Base-by-base conservation (phyloP, 331 rosid species). In the Quercus phellos region DNA sequence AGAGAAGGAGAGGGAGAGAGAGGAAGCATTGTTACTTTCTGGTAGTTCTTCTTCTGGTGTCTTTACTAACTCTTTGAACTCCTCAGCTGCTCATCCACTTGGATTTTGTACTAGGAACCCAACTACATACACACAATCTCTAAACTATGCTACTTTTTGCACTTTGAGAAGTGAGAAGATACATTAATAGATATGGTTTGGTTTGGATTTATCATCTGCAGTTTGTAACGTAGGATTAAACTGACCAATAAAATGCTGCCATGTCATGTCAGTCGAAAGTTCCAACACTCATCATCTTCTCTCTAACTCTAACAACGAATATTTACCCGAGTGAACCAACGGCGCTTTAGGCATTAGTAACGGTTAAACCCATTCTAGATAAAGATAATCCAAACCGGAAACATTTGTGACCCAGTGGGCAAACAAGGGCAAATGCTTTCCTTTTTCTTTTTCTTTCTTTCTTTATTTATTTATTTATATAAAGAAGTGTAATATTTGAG, bases 1-100 rank as follows among this genome's bases (percentile, higher is more conserved):
- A 75, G 73, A 13, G 89, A 79, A n/a, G 77, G 84, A 75, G 83
- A 81, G 22, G 87, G 84, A 88, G 88, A 82, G 74, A 85, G 90
- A 68, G 85, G 82, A 77, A 80, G 85, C 94, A 91, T 90, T 72
- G 70, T 46, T 46, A 38, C 43, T 38, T 73, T 74, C 19, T 16
- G 42, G 35, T 38, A 21, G 2, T 7, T 60, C 75, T 21, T 29
- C 61, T 66, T 21, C 66, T 84, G 38, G 4, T 32, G 51, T 30
- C 58, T 35, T 55, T 50, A 34, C 38, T 63, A 19, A 72, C 80
- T 10, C 43, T 77, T 8, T 16, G 0, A 24, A 1, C 10, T 26
- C 11, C 42, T 29, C 30, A 67, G 77, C 83, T 83, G 83, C 83
- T 86, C 85, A 82, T 79, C 89, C 78, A 73, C 84, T 66, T 6